Evolutionary conservation across 2,329 filamentous ascomycete genomes (phyloP), one percentile per base, ranked within the genome.

Genomic region (Waltergamsia citrina): DNA sequence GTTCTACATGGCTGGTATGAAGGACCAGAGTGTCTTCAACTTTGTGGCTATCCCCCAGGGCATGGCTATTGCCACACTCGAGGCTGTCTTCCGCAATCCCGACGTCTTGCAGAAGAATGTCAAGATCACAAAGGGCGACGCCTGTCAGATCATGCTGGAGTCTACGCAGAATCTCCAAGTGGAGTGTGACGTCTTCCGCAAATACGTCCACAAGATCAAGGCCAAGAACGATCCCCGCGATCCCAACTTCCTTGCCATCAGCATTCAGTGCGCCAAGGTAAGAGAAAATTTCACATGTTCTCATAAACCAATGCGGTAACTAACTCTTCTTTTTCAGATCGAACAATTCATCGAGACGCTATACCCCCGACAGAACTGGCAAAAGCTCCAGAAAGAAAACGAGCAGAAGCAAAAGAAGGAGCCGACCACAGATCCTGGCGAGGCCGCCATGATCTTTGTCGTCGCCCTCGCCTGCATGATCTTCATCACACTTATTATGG

Each of bases 21-120:
- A 81, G 45, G 92, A 98, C 53, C 92, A 98, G 65, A 94, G 86
- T 53, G 86, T 94, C 18, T 98, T 98, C 76, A 98, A 98, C 71
- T 98, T 98, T 58, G 87, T 87, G 31, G 90, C 90, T 37, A 98
- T 98, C 43, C 92, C 92, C 3, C 92, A 98, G 60, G 70, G 79
- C 43, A 98, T 98, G 92, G 92, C 90, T 34, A 95, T 98, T 55
- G 90, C 92, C 7, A 96, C 90, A 1, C 65, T 96, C 27, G 88
- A 95, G 47, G 67, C 86, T 14, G 83, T 90, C 48, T 98, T 96
- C 75, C 81, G 84, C 50, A 98, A 98, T 59, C 83, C 85, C 16
- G 71, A 69, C 39, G 78, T 98, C 38, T 93, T 94, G 54, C 62
- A 90, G 53, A 78, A 73, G 43, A 92, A 95, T 51, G 67, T 98